Conservation (phyloP, 371 early-diverging fungal species). For the Saksenaea oblongispora region DNA sequence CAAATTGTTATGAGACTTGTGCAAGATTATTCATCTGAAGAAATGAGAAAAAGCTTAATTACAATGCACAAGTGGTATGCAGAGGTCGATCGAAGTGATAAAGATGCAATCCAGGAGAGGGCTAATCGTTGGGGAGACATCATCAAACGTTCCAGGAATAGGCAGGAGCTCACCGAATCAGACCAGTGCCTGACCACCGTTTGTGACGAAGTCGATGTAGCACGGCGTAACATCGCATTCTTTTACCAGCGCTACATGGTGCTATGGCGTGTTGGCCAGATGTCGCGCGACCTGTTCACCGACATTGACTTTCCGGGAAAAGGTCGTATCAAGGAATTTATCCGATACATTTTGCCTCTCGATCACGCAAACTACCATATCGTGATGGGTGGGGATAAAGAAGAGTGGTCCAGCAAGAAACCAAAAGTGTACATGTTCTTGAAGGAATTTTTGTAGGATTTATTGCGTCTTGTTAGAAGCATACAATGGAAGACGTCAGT, state of each 20-base stretch:
- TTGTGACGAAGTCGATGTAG: conserved; percentile 4
- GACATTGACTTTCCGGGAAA: conserved; percentile 14
- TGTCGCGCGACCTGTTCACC: conserved; percentile 5
- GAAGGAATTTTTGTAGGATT: conserved; percentile 3
- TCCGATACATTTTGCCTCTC: conserved; percentile 1
- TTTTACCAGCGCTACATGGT: conserved; percentile 14
- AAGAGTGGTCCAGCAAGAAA: neutral
- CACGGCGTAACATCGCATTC: neutral
- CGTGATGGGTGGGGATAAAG: neutral
- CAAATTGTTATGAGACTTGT: neutral
- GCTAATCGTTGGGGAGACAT: neutral
- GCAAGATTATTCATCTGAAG: neutral
- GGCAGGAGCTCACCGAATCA: neutral
- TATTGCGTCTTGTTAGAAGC: too few relatives aligned
- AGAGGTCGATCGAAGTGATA: neutral
- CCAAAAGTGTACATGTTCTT: conserved; percentile 12
- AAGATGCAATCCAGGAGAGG: neutral
- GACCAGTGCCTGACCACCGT: neutral
- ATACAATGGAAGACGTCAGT: too few relatives aligned
- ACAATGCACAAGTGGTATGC: neutral
- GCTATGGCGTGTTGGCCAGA: conserved; percentile 12
- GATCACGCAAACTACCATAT: conserved; percentile 13
- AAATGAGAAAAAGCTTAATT: neutral
- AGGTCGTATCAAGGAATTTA: neutral
- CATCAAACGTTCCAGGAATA: neutral